Evolutionary conservation across 495 filamentous ascomycete species (phyloP), one percentile per base, ranked within the genome.

Genomic region (Diplogelasinospora grovesii): DNA sequence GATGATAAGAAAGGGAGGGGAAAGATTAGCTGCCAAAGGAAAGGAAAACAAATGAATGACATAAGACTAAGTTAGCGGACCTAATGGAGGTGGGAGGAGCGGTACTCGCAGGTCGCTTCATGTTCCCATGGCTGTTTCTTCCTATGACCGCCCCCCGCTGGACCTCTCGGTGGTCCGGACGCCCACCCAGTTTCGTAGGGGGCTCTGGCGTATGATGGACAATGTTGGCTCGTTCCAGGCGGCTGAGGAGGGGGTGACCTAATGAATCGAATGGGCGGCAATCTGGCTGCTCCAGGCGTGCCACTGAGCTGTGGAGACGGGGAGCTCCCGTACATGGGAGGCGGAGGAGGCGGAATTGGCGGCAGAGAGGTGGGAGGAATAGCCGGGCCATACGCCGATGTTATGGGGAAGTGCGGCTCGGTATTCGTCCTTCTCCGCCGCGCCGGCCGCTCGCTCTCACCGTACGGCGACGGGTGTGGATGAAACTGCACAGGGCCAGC

Each of bases 101-200:
- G n/a, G n/a, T n/a, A n/a, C n/a, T n/a, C n/a, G n/a, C n/a, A n/a
- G n/a, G n/a, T n/a, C n/a, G n/a, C n/a, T n/a, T n/a, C n/a, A n/a
- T 33, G 21, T 32, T 44, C 18, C 31, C 45, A 38, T 45, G 22
- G 39, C 41, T 29, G 44, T 40, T 34, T 23, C 36, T 49, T n/a
- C 39, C 42, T 52, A 32, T 49, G 30, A 16, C 37, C 33, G 10
- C 50, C 50, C 30, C 64, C 60, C 8, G 54, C 36, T 5, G 53
- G 52, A 9, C 53, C 50, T 27, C 59, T 50, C 15, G n/a, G n/a
- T n/a, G 57, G 47, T 14, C 56, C 61, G 1, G 63, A 66, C 19
- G 61, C 68, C 68, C 68, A 72, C 11, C 67, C 69, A 11, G 63
- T 65, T 42, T 71, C 69, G 22, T 66, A 61, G 3, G 57, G 43